Evolutionary conservation across 768 basidiomycete species (phyloP).

Genomic region (Termitomyces sp.): DNA sequence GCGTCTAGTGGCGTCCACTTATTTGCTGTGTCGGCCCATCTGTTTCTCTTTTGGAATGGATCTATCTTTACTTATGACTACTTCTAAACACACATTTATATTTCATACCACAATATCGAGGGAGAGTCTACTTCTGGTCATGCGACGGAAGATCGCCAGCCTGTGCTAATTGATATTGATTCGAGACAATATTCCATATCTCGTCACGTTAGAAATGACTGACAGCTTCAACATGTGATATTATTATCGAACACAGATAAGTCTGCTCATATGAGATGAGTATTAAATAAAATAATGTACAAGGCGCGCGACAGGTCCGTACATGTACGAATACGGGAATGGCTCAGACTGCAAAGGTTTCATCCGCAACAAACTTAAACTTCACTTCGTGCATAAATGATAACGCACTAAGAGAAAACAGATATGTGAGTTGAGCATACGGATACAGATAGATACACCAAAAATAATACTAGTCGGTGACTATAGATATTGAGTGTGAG

Average conservation of each 20-base stretch:
- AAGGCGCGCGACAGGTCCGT: no score
- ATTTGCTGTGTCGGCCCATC: background rate
- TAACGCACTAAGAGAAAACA: background rate
- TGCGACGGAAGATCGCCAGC: background rate
- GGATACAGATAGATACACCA: conserved; percentile 12
- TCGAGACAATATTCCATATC: background rate
- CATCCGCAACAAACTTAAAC: background rate
- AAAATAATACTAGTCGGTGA: no score
- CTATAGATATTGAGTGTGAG: background rate
- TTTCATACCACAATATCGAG: background rate
- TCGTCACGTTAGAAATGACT: background rate
- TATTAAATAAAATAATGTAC: no score
- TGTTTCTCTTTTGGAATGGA: background rate
- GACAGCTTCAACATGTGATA: background rate
- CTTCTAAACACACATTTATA: background rate
- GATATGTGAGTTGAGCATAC: background rate
- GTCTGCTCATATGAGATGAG: no score
- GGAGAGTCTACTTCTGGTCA: background rate
- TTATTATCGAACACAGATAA: background rate
- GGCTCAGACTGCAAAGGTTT: no score
- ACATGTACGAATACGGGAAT: background rate
- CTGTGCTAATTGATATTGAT: background rate
- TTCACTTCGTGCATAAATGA: no score
- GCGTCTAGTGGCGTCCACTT: background rate
- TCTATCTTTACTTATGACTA: background rate